Percentiles rank a stretch among this genome's conserved stretches.
phyloP scores from a whole-genome alignment of 164 flowering plant species.

The Platanus orientalis region DNA sequence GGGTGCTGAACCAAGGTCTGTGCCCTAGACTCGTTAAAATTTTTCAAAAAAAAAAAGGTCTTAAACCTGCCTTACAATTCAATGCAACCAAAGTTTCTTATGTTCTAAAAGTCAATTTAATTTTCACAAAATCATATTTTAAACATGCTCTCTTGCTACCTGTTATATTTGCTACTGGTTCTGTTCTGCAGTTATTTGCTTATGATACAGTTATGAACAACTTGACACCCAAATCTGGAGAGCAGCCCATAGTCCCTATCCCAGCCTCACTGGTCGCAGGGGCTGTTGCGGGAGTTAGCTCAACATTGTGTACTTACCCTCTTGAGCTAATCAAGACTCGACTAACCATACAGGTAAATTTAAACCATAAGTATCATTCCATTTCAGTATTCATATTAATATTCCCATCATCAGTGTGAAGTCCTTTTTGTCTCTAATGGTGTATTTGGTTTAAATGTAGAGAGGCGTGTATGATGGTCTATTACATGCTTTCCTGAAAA shows the following conservation, averaged over 20 bases:
- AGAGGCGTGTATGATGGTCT: slow-evolving; percentile 67
- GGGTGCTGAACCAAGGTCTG: too few species aligned
- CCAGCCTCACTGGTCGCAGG: slow-evolving; percentile 91
- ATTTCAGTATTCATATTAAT: neutral
- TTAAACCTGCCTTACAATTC: too few species aligned
- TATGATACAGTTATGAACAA: slow-evolving; percentile 84
- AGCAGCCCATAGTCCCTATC: slow-evolving; percentile 55
- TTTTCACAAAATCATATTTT: too few species aligned
- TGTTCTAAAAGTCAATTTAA: too few species aligned
- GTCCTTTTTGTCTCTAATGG: neutral
- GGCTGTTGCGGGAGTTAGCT: slow-evolving; percentile 96
- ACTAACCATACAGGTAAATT: slow-evolving; percentile 76
- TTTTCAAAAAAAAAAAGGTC: too few species aligned
- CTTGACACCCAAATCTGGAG: slow-evolving; percentile 66
- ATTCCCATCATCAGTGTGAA: too few species aligned
- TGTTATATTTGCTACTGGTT: neutral
- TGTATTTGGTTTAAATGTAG: slow-evolving; percentile 30
- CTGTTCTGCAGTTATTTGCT: slow-evolving; percentile 67
- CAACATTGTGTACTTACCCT: slow-evolving; percentile 84
- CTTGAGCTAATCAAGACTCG: slow-evolving; percentile 94
- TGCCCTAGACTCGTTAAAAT: too few species aligned
- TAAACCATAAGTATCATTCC: neutral
- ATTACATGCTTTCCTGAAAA: slow-evolving; percentile 79
- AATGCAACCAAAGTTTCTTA: too few species aligned
- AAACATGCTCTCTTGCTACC: neutral